Percentiles rank a stretch among this genome's conserved stretches.
These are phyloP conservation scores for Fusarium continuum DNA, from an alignment of 2,329 filamentous ascomycete species.

Conservation along the genomic window DNA sequence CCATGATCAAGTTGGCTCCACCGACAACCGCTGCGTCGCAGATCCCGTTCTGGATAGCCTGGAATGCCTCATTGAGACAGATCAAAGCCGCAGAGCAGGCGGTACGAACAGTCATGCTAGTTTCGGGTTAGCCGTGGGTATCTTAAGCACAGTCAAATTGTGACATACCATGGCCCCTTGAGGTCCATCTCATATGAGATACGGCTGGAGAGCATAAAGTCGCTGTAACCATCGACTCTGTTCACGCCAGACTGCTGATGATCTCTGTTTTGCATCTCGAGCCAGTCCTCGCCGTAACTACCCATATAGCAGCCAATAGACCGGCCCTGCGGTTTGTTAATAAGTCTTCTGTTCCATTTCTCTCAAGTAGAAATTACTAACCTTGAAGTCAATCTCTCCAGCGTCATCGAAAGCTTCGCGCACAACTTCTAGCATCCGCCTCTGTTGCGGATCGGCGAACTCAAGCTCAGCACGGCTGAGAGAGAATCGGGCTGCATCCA, in stretches of 20 bases:
- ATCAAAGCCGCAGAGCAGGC: conserved; percentile 49
- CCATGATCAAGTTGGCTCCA: conserved; percentile 47
- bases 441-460: conserved; percentile 50
- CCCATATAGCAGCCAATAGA: conserved; percentile 49
- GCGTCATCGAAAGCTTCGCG: conserved; percentile 50
- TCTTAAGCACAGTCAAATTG: too few relatives aligned
- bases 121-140: neutral
- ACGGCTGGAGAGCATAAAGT: conserved; percentile 45
- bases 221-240: conserved; percentile 32
- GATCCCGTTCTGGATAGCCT: conserved; percentile 42
- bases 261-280: conserved; percentile 41
- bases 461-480: conserved; percentile 45
- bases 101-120: conserved; percentile 48
- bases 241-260: conserved; percentile 31
- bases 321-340: conserved; percentile 40
- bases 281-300: conserved; percentile 47
- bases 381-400: conserved; percentile 37
- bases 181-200: conserved; percentile 53
- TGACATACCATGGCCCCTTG: conserved; percentile 55
- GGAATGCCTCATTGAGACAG: conserved; percentile 47
- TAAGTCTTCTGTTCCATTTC: neutral
- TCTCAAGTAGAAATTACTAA: neutral
- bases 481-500: conserved; percentile 45
- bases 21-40: conserved; percentile 45
- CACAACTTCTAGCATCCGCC: conserved; percentile 49